These are phyloP conservation scores for button mushroom (Agaricus bisporus) DNA, from an alignment of 768 basidiomycete species.

Conservation along the genomic window DNA sequence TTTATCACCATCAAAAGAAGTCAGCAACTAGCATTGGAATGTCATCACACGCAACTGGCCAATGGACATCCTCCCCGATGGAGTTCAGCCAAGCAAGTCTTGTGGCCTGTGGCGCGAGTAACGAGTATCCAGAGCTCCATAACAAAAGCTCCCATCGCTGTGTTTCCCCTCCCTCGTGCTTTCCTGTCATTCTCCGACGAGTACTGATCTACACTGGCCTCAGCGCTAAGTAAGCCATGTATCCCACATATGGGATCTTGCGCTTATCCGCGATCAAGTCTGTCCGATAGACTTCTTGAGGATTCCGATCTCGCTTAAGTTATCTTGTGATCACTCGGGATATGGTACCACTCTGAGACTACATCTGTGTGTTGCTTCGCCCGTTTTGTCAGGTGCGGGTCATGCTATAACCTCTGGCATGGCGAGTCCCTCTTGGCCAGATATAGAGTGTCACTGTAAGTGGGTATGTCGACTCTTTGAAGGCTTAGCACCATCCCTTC, in stretches of 20 bases:
- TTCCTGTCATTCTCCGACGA: constrained; percentile 48
- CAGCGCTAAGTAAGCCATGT: constrained; percentile 30
- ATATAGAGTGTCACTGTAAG: too few relatives aligned
- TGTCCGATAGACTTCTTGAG: constrained; percentile 6
- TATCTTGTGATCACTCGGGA: constrained; percentile 6
- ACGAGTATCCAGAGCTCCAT: too few relatives aligned
- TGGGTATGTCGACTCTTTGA: too few relatives aligned
- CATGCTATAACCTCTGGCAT: too few relatives aligned
- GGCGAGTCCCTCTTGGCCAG: too few relatives aligned
- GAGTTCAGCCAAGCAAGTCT: neutral
- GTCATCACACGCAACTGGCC: constrained; percentile 4
- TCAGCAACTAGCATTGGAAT: constrained; percentile 8
- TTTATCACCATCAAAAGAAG: constrained; percentile 11
- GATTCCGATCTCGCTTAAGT: constrained; percentile 10
- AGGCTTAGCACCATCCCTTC: too few relatives aligned
- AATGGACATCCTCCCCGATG: neutral
- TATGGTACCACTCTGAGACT: too few relatives aligned
- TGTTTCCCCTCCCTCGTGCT: constrained; percentile 26
- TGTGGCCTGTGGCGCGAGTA: too few relatives aligned
- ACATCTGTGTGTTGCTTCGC: too few relatives aligned
- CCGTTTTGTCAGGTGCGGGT: too few relatives aligned
- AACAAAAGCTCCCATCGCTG: constrained; percentile 11
- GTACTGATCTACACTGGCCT: constrained; percentile 31
- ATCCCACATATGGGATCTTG: constrained; percentile 52
- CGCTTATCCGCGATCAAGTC: constrained; percentile 41